phyloP scores from a whole-genome alignment of 2,329 filamentous ascomycete genomes.

The Diplodia seriata region DNA sequence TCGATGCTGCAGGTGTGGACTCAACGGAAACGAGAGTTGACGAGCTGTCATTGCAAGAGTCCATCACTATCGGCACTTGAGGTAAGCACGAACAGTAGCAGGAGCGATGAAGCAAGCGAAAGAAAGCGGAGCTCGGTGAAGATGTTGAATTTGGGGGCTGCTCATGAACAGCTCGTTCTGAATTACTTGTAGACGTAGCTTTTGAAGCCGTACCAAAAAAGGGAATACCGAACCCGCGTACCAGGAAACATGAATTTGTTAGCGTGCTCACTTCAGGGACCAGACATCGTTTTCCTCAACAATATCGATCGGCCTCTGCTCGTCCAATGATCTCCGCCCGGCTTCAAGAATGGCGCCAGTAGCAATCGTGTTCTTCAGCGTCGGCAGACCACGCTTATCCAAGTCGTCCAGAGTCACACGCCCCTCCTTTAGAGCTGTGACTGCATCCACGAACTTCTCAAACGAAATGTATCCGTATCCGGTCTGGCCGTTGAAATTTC shows the following conservation, averaged over 20 bases:
- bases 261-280: slow-evolving; percentile 63
- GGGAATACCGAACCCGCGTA: not conserved
- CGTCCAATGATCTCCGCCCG: slow-evolving; percentile 82
- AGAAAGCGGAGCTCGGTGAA: not conserved
- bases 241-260: not conserved
- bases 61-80: not conserved
- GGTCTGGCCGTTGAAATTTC: slow-evolving; percentile 88
- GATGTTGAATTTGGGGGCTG: not conserved
- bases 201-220: not conserved
- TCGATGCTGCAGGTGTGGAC: not conserved
- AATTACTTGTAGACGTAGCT: not conserved
- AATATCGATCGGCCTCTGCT: slow-evolving; percentile 79
- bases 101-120: not conserved
- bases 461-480: slow-evolving; percentile 95
- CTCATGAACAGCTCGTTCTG: not conserved
- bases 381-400: slow-evolving; percentile 81
- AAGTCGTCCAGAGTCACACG: slow-evolving; percentile 75
- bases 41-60: not conserved
- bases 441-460: slow-evolving; percentile 94
- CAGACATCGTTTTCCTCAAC: slow-evolving; percentile 69
- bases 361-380: slow-evolving; percentile 85
- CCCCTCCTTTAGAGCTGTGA: slow-evolving; percentile 77
- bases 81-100: no score
- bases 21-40: not conserved
- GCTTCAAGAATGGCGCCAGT: slow-evolving; percentile 93